Percentiles rank a stretch among this genome's conserved stretches.
These are phyloP conservation scores for Citrullus mucosospermus DNA, from an alignment of 306 rosid genomes.

Conservation along the genomic window DNA sequence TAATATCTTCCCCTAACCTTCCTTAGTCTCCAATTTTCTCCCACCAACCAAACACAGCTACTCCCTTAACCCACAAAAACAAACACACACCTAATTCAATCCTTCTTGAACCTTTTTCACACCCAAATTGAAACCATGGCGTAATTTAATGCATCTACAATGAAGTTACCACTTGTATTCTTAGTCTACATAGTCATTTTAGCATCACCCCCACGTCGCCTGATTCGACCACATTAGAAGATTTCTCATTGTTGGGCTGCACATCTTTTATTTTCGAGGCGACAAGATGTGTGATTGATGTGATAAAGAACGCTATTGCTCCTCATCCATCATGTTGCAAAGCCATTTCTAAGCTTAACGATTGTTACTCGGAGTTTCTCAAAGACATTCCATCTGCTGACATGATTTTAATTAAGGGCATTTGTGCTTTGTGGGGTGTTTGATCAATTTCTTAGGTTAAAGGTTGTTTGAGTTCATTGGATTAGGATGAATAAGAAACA, in stretches of 20 bases:
- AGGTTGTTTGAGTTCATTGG: too few relatives aligned
- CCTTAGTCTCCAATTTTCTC: too few relatives aligned
- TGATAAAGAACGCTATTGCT: neutral
- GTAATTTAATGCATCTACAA: too few relatives aligned
- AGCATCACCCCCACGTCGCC: neutral
- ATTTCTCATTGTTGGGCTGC: neutral
- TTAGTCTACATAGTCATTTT: neutral
- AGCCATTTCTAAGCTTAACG: neutral
- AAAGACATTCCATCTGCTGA: neutral
- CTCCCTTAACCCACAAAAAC: too few relatives aligned
- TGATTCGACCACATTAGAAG: neutral
- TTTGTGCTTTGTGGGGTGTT: neutral
- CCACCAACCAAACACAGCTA: too few relatives aligned
- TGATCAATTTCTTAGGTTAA: neutral
- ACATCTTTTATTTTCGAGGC: neutral
- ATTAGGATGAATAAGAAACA: too few relatives aligned
- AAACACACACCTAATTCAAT: too few relatives aligned
- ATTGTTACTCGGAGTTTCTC: neutral
- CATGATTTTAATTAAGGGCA: neutral
- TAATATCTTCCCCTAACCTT: too few relatives aligned
- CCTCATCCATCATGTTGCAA: neutral
- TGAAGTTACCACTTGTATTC: neutral
- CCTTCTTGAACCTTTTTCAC: too few relatives aligned
- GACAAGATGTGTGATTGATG: neutral
- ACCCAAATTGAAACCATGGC: too few relatives aligned